Conservation (phyloP, 2,329 filamentous ascomycete genomes). For the Cadophora gregata region DNA sequence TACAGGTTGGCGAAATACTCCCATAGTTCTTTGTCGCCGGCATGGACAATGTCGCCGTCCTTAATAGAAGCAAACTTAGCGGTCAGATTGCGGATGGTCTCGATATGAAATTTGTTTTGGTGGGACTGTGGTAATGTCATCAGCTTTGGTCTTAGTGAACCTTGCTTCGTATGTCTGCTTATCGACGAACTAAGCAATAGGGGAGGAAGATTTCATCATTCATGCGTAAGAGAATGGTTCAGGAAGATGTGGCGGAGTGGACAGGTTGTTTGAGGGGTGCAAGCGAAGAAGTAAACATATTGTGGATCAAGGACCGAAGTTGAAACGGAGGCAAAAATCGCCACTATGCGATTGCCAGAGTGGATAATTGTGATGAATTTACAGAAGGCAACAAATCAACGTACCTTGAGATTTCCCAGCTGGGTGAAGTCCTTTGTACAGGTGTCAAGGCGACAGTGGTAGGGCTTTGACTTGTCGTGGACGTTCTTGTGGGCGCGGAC, state of each 20-base stretch:
- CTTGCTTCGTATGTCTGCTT: neutral
- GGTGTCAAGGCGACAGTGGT: conserved; percentile 78
- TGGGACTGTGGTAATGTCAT: conserved; percentile 65
- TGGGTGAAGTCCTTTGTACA: conserved; percentile 91
- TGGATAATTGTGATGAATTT: neutral
- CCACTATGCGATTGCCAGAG: conserved; percentile 2
- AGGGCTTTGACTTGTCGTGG: conserved; percentile 79
- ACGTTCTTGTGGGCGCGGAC: conserved; percentile 83
- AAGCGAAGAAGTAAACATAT: conserved; percentile 23
- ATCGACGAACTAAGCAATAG: neutral
- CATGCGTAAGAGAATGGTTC: neutral
- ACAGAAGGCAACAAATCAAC: neutral
- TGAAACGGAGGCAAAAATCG: conserved; percentile 31
- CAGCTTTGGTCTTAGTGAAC: conserved; percentile 16
- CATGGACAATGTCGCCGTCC: conserved; percentile 67
- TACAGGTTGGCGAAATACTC: conserved; percentile 87
- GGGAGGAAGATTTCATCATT: neutral
- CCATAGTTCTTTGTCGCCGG: conserved; percentile 76
- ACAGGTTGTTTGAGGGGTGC: conserved; percentile 8
- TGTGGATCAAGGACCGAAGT: conserved; percentile 17
- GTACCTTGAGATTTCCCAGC: conserved; percentile 87
- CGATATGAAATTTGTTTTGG: conserved; percentile 89
- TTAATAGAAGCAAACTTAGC: conserved; percentile 69
- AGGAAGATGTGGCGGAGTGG: conserved; percentile 23
- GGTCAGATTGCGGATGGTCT: conserved; percentile 74